These are phyloP conservation scores for Exophiala sideris DNA, from an alignment of 2,329 filamentous ascomycete species.

Conservation along the genomic window DNA sequence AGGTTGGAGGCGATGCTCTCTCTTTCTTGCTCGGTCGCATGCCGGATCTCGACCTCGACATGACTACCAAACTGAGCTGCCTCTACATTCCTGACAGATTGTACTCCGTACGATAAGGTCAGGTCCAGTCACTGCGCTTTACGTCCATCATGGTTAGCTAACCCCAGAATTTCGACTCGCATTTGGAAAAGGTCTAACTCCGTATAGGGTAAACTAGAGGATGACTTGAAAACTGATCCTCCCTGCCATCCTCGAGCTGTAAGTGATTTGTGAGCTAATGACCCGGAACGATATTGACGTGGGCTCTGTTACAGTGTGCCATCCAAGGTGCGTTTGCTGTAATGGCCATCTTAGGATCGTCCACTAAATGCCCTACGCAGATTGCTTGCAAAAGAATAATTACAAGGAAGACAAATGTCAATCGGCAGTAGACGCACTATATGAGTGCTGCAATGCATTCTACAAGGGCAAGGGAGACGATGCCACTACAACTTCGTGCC, in stretches of 20 bases:
- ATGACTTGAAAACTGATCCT: slow-evolving; percentile 70
- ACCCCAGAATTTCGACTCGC: neutral
- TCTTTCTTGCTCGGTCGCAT: too few relatives aligned
- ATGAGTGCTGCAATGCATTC: slow-evolving; percentile 89
- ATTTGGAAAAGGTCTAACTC: neutral
- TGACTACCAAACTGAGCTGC: too few relatives aligned
- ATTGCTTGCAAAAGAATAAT: slow-evolving; percentile 77
- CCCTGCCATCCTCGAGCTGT: slow-evolving; percentile 84
- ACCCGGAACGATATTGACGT: slow-evolving; percentile 2
- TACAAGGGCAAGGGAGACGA: slow-evolving; percentile 75
- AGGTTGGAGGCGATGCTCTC: too few relatives aligned
- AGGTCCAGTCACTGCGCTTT: neutral
- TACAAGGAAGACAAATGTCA: slow-evolving; percentile 85
- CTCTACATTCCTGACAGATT: too few relatives aligned
- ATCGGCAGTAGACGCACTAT: slow-evolving; percentile 74
- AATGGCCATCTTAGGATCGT: neutral
- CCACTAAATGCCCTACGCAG: slow-evolving; percentile 43
- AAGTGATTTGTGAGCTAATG: slow-evolving; percentile 37
- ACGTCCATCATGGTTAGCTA: neutral
- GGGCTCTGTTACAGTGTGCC: slow-evolving; percentile 60
- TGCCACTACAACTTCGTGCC: slow-evolving; percentile 77
- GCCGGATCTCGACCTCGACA: too few relatives aligned
- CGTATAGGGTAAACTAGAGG: slow-evolving; percentile 48
- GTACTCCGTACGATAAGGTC: too few relatives aligned
- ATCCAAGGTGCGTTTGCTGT: slow-evolving; percentile 67